Conservation (phyloP, 2,329 filamentous ascomycete species). For the Fusarium scirpi region DNA sequence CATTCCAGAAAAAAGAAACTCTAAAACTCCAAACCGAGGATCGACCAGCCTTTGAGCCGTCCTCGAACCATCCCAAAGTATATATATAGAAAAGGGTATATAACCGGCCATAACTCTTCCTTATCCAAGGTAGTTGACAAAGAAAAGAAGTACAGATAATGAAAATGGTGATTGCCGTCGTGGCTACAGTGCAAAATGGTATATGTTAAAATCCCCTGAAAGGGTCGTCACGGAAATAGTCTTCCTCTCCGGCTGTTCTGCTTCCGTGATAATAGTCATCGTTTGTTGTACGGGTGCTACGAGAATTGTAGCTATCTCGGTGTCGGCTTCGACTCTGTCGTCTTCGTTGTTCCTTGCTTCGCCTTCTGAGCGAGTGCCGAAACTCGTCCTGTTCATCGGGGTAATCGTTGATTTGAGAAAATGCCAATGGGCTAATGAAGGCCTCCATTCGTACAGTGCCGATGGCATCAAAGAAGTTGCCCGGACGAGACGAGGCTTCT, state of each 20-base stretch:
- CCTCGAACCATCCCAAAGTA: constrained; percentile 28
- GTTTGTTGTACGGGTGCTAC: constrained; percentile 56
- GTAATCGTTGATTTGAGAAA: constrained; percentile 60
- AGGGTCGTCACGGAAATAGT: constrained; percentile 70
- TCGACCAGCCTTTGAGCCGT: constrained; percentile 10
- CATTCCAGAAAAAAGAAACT: constrained; percentile 1
- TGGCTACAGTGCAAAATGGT: constrained; percentile 9
- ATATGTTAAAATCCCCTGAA: constrained; percentile 68
- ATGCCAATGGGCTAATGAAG: constrained; percentile 78
- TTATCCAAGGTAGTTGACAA: constrained; percentile 19
- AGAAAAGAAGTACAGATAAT: constrained; percentile 37
- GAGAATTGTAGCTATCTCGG: constrained; percentile 63
- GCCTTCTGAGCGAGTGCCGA: constrained; percentile 60
- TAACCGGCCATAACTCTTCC: constrained; percentile 24
- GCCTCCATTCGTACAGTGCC: constrained; percentile 97
- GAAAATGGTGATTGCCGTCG: constrained; percentile 14
- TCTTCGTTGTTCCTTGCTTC: constrained; percentile 68
- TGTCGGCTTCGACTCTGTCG: constrained; percentile 66
- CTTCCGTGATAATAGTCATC: constrained; percentile 64
- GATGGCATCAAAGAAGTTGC: constrained; percentile 85
- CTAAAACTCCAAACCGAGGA: constrained; percentile 36
- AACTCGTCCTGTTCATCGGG: constrained; percentile 65
- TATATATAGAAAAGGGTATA: constrained; percentile 46
- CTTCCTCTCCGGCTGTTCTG: constrained; percentile 64
- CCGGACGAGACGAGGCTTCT: constrained; percentile 64